Evolutionary conservation across 257 asterid genomes (phyloP).

Genomic region (Solanum clarkiae): DNA sequence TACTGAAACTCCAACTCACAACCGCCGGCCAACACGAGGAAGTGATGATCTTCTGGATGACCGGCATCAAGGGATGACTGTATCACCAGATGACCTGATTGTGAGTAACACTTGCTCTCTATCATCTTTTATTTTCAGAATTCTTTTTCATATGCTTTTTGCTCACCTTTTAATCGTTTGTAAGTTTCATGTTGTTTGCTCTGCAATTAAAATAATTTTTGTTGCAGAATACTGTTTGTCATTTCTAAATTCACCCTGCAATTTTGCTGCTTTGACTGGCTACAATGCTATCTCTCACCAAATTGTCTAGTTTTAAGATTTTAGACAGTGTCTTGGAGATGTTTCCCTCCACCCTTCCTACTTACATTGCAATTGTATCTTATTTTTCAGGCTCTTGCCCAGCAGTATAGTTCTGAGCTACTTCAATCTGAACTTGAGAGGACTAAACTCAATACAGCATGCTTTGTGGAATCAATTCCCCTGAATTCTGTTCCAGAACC

Average conservation of each 20-base stretch:
- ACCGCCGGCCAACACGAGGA: slow-evolving; percentile 90
- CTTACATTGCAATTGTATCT: background rate
- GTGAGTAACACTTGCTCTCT: background rate
- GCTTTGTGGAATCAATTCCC: slow-evolving; percentile 80
- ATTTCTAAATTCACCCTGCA: background rate
- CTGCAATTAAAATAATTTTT: background rate
- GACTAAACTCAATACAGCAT: slow-evolving; percentile 85
- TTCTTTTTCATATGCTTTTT: background rate
- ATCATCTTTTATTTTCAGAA: background rate
- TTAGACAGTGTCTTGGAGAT: background rate
- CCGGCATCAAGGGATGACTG: slow-evolving; percentile 56
- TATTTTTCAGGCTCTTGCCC: slow-evolving; percentile 54
- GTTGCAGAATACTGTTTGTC: background rate
- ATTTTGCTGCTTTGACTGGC: background rate
- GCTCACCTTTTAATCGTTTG: background rate
- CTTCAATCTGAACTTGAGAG: slow-evolving; percentile 91
- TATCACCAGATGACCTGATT: slow-evolving; percentile 94
- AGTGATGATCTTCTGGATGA: slow-evolving; percentile 80
- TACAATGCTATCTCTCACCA: background rate
- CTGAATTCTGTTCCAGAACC: slow-evolving; percentile 80
- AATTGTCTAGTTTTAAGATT: background rate
- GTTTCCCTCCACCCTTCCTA: background rate
- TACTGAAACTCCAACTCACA: slow-evolving; percentile 83
- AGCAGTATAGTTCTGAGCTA: slow-evolving; percentile 79
- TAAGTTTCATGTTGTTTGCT: background rate